Percentiles rank a stretch among this genome's conserved stretches.
phyloP scores from a whole-genome alignment of 352 stramenopile genomes.

The Elongisporangium undulatum region DNA sequence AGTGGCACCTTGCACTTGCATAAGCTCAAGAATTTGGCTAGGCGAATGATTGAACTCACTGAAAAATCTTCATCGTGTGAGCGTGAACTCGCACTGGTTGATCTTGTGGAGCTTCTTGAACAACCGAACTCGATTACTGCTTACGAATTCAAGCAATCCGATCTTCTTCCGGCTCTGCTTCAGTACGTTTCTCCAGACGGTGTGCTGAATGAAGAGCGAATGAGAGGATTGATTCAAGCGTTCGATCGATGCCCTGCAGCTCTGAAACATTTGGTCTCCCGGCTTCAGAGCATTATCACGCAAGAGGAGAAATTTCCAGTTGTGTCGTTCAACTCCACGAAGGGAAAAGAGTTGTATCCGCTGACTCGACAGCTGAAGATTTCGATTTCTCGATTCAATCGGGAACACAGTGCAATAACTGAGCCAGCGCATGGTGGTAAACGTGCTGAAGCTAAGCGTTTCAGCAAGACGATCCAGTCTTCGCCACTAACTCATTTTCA shows the following conservation, averaged over 20 bases:
- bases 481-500: constrained; percentile 81
- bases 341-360: constrained; percentile 72
- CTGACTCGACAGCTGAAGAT: constrained; percentile 72
- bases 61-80: constrained; percentile 16
- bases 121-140: constrained; percentile 74
- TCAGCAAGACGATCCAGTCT: constrained; percentile 50
- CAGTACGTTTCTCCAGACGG: constrained; percentile 35
- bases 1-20: constrained; percentile 74
- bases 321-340: constrained; percentile 53
- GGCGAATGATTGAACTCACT: constrained; percentile 46
- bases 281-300: constrained; percentile 72
- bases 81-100: constrained; percentile 51
- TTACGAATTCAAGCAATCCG: constrained; percentile 83
- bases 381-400: constrained; percentile 23
- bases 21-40: constrained; percentile 65
- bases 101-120: constrained; percentile 76
- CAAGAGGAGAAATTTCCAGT: constrained; percentile 67
- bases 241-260: constrained; percentile 44
- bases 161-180: constrained; percentile 60
- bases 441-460: constrained; percentile 3
- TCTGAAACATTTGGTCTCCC: constrained; percentile 50
- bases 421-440: constrained; percentile 5
- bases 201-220: constrained; percentile 27
- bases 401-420: constrained; percentile 11
- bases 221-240: constrained; percentile 28